Percentiles rank a stretch among this genome's conserved stretches.
Evolutionary conservation across 108 stramenopile species (phyloP).

Genomic region (Cylindrotheca fusiformis): DNA sequence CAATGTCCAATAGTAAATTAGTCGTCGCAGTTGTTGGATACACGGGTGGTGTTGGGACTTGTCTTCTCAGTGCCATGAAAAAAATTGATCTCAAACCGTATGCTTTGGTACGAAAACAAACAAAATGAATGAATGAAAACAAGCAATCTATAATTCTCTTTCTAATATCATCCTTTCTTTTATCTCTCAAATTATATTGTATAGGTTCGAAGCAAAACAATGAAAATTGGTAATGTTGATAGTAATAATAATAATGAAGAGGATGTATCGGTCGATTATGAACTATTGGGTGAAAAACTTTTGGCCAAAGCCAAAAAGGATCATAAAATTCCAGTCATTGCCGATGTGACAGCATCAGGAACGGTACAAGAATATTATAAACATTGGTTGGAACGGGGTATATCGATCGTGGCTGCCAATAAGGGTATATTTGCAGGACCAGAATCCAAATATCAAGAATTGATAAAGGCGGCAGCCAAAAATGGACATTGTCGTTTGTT

Average conservation of each 20-base stretch:
- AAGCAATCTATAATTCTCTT: neutral
- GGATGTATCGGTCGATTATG: slow-evolving; percentile 31
- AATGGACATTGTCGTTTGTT: slow-evolving; percentile 15
- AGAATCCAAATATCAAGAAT: slow-evolving; percentile 30
- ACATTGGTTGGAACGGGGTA: slow-evolving; percentile 27
- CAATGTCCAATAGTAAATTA: slow-evolving; percentile 15
- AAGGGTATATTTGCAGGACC: slow-evolving; percentile 45
- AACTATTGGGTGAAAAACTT: slow-evolving; percentile 18
- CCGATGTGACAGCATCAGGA: slow-evolving; percentile 39
- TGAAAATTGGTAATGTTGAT: slow-evolving; percentile 30
- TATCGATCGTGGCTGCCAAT: slow-evolving; percentile 41
- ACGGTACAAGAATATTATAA: slow-evolving; percentile 29
- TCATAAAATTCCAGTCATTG: slow-evolving; percentile 35
- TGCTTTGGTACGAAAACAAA: slow-evolving; percentile 26
- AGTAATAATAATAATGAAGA: too few species aligned
- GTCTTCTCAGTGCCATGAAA: slow-evolving; percentile 41
- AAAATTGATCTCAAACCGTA: slow-evolving; percentile 34
- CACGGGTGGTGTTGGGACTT: slow-evolving; percentile 45
- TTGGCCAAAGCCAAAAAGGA: slow-evolving; percentile 8
- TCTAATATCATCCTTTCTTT: neutral
- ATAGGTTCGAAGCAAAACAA: slow-evolving; percentile 27
- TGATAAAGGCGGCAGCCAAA: slow-evolving; percentile 17
- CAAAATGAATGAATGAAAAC: neutral
- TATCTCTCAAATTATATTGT: neutral
- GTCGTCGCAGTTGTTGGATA: slow-evolving; percentile 44